phyloP scores from a whole-genome alignment of 371 early-diverging fungal species.

The Lichtheimia hyalospora region DNA sequence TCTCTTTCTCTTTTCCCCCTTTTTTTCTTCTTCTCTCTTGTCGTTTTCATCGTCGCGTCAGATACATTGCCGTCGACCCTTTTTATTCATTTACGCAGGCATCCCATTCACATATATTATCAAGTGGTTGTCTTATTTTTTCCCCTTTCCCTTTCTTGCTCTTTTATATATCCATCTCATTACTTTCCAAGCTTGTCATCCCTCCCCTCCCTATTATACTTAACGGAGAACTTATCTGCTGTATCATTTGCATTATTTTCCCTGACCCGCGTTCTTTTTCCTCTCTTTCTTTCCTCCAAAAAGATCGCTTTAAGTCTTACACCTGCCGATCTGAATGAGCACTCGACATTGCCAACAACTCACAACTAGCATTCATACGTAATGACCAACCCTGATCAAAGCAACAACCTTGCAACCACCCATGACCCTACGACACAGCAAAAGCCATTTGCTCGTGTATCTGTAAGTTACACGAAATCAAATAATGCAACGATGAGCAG shows the following conservation, averaged over 20 bases:
- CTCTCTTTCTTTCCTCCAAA: neutral
- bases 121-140: conserved; percentile 5
- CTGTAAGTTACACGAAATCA: conserved; percentile 10
- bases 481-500: neutral
- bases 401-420: neutral
- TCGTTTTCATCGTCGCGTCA: conserved; percentile 17
- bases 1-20: conserved; percentile 1
- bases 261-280: neutral
- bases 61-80: neutral
- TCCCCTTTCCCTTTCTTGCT: conserved; percentile 9
- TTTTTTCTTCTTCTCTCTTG: conserved; percentile 13
- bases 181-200: neutral
- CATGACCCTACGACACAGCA: conserved; percentile 8
- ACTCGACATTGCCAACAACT: neutral
- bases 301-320: neutral
- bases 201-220: neutral
- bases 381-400: conserved; percentile 18
- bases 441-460: conserved; percentile 13
- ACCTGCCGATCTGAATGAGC: conserved; percentile 9
- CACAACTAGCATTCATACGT: neutral
- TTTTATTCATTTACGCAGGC: conserved; percentile 4
- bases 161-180: conserved; percentile 4
- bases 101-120: neutral
- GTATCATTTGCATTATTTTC: neutral
- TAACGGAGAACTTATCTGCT: neutral